Conservation (phyloP, 2,329 filamentous ascomycete species). For the Arachnomyces sp. region DNA sequence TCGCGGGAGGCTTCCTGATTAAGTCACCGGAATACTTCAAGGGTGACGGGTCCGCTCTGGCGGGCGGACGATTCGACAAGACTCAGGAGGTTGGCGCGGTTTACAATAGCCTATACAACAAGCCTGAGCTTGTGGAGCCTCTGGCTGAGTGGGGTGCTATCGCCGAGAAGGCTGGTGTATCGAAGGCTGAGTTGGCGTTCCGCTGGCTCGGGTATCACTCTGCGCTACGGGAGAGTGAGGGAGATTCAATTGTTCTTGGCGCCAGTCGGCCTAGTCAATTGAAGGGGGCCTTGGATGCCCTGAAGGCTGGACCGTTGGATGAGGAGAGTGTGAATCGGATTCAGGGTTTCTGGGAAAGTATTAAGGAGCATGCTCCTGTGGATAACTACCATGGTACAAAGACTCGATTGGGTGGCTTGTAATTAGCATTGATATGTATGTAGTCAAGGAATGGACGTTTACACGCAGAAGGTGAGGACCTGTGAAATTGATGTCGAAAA, state of each 20-base stretch:
- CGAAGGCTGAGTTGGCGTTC: conserved; percentile 28
- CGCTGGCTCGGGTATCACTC: conserved; percentile 28
- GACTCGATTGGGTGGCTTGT: too few relatives aligned
- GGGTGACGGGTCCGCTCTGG: background rate
- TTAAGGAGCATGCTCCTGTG: conserved; percentile 21
- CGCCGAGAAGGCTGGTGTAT: conserved; percentile 19
- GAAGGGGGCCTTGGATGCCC: conserved; percentile 20
- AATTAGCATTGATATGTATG: too few relatives aligned
- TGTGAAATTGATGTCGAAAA: too few relatives aligned
- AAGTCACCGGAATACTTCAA: conserved; percentile 18
- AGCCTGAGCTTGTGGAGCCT: conserved; percentile 23
- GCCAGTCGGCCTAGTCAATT: conserved; percentile 14
- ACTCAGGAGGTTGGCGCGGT: conserved; percentile 11
- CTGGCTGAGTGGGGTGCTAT: conserved; percentile 15
- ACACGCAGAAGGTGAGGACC: too few relatives aligned
- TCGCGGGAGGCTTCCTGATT: conserved; percentile 29
- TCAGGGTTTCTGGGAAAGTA: conserved; percentile 21
- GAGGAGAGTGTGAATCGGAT: conserved; percentile 16
- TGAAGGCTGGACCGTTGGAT: conserved; percentile 38
- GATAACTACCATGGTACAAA: conserved; percentile 7
- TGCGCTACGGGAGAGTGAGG: conserved; percentile 10
- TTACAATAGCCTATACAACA: conserved; percentile 18
- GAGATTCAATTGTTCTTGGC: conserved; percentile 17
- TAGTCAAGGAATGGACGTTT: too few relatives aligned
- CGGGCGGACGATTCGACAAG: conserved; percentile 17